These are phyloP conservation scores for Cardiospermum halicacabum DNA, from an alignment of 345 rosid genomes.

Conservation along the genomic window DNA sequence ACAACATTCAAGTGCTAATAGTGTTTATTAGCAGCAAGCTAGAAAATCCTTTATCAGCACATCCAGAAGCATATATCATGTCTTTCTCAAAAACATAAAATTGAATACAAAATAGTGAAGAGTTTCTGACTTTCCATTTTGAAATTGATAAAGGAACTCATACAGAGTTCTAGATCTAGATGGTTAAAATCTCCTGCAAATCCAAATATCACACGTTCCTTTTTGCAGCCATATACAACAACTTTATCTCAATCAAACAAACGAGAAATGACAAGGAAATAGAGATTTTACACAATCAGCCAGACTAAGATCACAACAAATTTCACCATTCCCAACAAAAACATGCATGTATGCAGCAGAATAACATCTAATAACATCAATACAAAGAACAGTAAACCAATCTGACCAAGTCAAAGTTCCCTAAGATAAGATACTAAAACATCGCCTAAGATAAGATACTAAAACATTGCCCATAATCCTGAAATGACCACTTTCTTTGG, in stretches of 20 bases:
- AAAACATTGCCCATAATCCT: too few species aligned
- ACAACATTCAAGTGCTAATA: neutral
- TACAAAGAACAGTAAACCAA: neutral
- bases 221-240: neutral
- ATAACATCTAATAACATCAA: neutral
- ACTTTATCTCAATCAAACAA: neutral
- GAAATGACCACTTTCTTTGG: too few species aligned
- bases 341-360: neutral
- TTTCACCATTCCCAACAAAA: constrained; percentile 1
- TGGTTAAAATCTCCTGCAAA: neutral
- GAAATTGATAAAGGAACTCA: neutral
- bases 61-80: neutral
- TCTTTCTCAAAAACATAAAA: neutral
- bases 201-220: neutral
- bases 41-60: neutral
- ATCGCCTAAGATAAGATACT: too few species aligned
- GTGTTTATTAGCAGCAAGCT: neutral
- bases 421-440: too few species aligned
- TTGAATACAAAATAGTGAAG: neutral
- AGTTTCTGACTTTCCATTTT: neutral
- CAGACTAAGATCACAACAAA: neutral
- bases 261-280: neutral
- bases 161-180: neutral
- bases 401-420: constrained; percentile 11
- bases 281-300: neutral